These are phyloP conservation scores for Camillea tinctor DNA, from an alignment of 2,329 filamentous ascomycete genomes.

Conservation along the genomic window DNA sequence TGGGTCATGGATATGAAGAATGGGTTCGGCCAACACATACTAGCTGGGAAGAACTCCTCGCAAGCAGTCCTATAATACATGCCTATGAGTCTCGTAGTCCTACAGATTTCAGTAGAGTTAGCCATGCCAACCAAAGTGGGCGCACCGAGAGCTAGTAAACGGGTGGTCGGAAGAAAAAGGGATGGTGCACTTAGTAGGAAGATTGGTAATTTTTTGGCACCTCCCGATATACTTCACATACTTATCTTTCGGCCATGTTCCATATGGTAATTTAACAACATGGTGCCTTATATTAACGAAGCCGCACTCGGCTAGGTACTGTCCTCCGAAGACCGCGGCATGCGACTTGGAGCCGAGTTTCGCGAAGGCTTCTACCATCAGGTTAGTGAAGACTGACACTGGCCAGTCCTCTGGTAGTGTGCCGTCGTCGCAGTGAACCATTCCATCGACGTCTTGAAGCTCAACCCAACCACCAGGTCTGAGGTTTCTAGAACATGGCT, in stretches of 20 bases:
- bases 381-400: constrained; percentile 34
- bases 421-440: constrained; percentile 38
- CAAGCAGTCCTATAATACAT: constrained; percentile 42
- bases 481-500: constrained; percentile 30
- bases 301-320: constrained; percentile 32
- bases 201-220: background rate
- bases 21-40: constrained; percentile 8
- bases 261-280: constrained; percentile 25
- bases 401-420: constrained; percentile 33
- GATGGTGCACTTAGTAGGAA: background rate
- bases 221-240: constrained; percentile 7
- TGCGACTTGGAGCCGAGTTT: constrained; percentile 38
- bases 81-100: constrained; percentile 38
- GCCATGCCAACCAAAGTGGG: background rate
- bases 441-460: constrained; percentile 44
- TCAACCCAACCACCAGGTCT: constrained; percentile 47
- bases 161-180: background rate
- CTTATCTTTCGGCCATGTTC: constrained; percentile 29
- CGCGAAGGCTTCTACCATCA: constrained; percentile 37
- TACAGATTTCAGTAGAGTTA: constrained; percentile 11
- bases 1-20: background rate
- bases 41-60: constrained; percentile 41
- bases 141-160: background rate
- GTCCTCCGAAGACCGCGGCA: constrained; percentile 36
- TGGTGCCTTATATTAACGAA: constrained; percentile 26